Conservation (phyloP, 345 rosid genomes). For the Dipteronia sinensis region DNA sequence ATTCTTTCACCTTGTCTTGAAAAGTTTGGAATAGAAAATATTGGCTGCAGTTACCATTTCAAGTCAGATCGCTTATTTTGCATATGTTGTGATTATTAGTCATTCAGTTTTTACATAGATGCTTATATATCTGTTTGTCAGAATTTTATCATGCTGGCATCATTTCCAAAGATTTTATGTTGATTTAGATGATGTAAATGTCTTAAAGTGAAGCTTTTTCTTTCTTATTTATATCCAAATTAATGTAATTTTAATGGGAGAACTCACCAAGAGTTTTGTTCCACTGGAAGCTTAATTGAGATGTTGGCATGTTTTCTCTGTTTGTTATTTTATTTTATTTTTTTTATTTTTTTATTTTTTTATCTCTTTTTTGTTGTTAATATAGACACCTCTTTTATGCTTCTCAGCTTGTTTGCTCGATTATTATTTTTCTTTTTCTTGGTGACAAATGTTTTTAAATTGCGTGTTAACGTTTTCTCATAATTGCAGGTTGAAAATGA, state of each 20-base stretch:
- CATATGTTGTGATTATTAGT: not conserved
- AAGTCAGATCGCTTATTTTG: not conserved
- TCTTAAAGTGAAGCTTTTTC: not conserved
- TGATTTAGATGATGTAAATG: not conserved
- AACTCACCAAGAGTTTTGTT: not conserved
- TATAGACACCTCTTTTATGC: not conserved
- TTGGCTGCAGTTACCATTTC: not conserved
- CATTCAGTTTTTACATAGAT: not conserved
- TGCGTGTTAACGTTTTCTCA: constrained; percentile 1
- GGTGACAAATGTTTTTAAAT: not conserved
- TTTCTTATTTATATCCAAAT: not conserved
- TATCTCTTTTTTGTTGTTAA: not conserved
- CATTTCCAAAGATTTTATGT: not conserved
- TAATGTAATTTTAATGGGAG: not conserved
- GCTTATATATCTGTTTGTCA: not conserved
- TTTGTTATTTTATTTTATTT: too few relatives aligned
- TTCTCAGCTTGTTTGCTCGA: not conserved
- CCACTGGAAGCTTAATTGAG: not conserved
- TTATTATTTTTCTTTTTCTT: not conserved
- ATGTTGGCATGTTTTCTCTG: not conserved
- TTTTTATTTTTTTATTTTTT: too few relatives aligned
- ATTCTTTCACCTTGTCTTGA: too few relatives aligned
- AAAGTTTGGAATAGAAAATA: not conserved
- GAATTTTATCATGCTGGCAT: not conserved
- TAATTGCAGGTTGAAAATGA: constrained; percentile 85